phyloP scores from a whole-genome alignment of 208 protist species.

The Leishmania mexicana region DNA sequence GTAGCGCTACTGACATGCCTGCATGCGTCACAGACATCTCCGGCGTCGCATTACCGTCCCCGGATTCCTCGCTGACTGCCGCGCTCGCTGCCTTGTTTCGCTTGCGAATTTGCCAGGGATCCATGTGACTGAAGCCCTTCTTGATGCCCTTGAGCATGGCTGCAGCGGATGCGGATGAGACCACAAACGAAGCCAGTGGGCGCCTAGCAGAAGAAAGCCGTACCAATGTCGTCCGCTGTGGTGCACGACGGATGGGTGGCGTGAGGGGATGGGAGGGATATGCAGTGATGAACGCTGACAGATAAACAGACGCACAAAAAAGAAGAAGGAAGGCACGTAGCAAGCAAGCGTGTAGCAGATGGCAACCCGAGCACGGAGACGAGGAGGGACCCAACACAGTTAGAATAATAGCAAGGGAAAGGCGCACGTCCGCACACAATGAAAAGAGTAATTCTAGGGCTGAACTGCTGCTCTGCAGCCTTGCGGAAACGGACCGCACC shows the following conservation, averaged over 20 bases:
- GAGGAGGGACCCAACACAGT: not conserved
- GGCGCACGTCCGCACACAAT: too few relatives aligned
- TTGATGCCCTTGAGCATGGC: conserved; percentile 25
- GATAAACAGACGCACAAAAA: not conserved
- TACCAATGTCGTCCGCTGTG: not conserved
- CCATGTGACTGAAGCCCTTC: conserved; percentile 24
- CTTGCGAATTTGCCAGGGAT: conserved; percentile 20
- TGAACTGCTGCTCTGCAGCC: not conserved
- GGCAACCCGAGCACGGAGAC: not conserved
- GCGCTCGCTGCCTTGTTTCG: not conserved
- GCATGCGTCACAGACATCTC: not conserved
- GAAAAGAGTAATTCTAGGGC: not conserved
- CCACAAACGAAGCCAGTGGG: not conserved
- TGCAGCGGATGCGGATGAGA: not conserved
- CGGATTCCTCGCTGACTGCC: not conserved
- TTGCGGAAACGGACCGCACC: not conserved
- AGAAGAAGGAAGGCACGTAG: not conserved
- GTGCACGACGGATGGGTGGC: not conserved
- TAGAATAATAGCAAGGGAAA: not conserved
- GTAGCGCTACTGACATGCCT: not conserved
- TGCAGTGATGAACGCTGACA: not conserved
- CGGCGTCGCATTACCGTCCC: not conserved
- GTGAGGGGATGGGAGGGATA: not conserved
- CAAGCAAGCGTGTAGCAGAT: not conserved
- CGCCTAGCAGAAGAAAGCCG: not conserved